Evolutionary conservation across 352 stramenopile species (phyloP), one percentile per base, ranked within the genome.

Genomic region (Phytophthora multivora): DNA sequence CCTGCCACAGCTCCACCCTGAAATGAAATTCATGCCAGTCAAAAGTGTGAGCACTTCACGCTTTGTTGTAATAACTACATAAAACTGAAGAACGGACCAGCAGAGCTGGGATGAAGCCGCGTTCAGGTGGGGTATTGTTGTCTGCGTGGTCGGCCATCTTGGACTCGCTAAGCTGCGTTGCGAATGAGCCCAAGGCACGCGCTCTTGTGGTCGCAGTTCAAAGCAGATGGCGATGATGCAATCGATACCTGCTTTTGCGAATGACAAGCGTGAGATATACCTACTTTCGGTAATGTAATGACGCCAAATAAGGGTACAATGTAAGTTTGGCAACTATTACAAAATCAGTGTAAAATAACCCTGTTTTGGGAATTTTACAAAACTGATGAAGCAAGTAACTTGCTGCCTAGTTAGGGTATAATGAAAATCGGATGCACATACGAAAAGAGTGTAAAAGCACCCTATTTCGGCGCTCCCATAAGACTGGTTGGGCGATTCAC

Each of bases 1-100:
- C 98, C 98, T 5, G 97, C 97, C 16, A 98, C 82, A 8, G 97
- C 98, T 51, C 97, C 97, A 19, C 85, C 86, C 87, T 96, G 36
- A 5, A 26, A 28, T 51, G 10, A 31, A 33, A 33, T 33, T n/a
- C 11, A 33, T 39, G 18, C 15, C 21, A 57, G 42, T 51, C 31
- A 42, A 56, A 2, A 40, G 9, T 18, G 28, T 62, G 35, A 70
- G 42, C 35, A 42, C 49, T 30, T n/a, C 36, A 36, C 1, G 25
- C 28, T 25, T 9, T 16, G 47, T 33, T 16, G n/a, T 26, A 4
- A 51, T 30, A 46, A 12, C 5, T 61, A 18, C 9, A 13, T 8
- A 4, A 33, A 11, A 33, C 3, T 15, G 4, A 51, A 5, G n/a
- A 10, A 48, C 52, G 45, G 53, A 91, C 84, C 59, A 93, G 59